phyloP scores from a whole-genome alignment of 2,329 filamentous ascomycete species.

The Pseudogymnoascus sp. region DNA sequence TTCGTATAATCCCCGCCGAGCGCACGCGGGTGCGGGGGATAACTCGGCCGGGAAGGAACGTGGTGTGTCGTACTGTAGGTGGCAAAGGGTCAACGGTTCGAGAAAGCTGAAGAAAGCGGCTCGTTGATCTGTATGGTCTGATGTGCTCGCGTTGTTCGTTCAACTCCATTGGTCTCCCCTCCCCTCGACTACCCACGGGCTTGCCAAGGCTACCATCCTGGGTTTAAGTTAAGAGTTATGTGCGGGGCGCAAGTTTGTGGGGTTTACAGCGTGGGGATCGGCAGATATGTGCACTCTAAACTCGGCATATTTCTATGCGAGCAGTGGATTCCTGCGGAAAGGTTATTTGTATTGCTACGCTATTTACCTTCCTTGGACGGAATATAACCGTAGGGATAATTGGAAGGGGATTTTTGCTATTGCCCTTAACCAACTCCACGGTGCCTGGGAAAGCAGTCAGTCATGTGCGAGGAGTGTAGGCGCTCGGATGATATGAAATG shows the following conservation, averaged over 20 bases:
- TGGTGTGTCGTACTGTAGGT: too few relatives aligned
- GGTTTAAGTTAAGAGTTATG: background rate
- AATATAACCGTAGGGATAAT: too few relatives aligned
- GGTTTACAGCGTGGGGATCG: background rate
- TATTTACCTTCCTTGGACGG: too few relatives aligned
- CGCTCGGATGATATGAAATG: background rate
- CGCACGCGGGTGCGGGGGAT: background rate
- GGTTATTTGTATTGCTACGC: too few relatives aligned
- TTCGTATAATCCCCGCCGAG: slow-evolving; percentile 13
- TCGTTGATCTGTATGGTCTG: background rate
- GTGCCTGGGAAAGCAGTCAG: too few relatives aligned
- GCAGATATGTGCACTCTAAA: background rate
- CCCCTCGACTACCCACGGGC: too few relatives aligned
- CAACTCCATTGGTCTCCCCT: too few relatives aligned
- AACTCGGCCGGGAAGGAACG: too few relatives aligned
- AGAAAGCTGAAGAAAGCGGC: background rate
- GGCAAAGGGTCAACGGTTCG: background rate
- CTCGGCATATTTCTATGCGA: background rate
- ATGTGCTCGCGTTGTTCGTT: too few relatives aligned
- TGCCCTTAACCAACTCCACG: background rate
- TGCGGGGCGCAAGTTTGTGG: background rate
- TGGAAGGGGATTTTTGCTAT: too few relatives aligned
- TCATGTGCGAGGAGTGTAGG: too few relatives aligned
- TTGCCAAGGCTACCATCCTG: background rate
- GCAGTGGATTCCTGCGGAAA: too few relatives aligned